A percentile compares a stretch with the other conserved stretches of the same genome.
Conservation (phyloP, 768 basidiomycete genomes). For the Termitomyces sp. region DNA sequence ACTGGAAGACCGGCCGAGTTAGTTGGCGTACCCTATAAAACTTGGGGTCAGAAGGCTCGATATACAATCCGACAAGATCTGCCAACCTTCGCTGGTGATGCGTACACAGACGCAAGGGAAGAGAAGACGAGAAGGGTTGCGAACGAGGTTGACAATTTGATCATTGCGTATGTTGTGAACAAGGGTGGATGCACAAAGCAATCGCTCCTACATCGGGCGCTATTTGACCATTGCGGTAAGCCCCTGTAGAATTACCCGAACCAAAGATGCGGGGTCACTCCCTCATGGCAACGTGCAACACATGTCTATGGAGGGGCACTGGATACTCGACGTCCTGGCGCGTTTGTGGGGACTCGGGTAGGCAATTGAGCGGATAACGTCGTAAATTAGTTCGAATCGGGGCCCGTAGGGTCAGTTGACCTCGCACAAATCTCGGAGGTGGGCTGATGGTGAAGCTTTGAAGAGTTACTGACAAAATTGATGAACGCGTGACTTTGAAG, state of each 20-base stretch:
- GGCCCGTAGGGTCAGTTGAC: neutral
- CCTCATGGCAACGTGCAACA: neutral
- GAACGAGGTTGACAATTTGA: conserved; percentile 26
- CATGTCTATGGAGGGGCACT: neutral
- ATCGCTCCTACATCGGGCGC: neutral
- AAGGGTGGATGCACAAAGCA: neutral
- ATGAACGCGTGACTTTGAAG: no score
- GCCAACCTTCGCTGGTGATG: neutral
- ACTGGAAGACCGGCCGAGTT: neutral
- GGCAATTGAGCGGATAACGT: neutral
- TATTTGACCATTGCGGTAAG: conserved; percentile 1
- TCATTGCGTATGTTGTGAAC: neutral
- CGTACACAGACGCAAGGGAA: conserved; percentile 13
- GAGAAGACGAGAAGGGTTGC: conserved; percentile 23
- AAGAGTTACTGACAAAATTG: neutral
- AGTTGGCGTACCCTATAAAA: neutral
- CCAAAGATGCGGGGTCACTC: neutral
- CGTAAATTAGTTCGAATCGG: neutral
- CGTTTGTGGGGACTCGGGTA: neutral
- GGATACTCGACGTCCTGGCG: neutral
- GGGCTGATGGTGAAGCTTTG: no score
- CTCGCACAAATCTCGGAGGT: neutral
- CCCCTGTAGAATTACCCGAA: neutral
- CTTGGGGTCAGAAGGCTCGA: neutral
- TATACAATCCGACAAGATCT: neutral